These are phyloP conservation scores for Cystofilobasidium capitatum DNA, from an alignment of 768 basidiomycete genomes.

Conservation along the genomic window DNA sequence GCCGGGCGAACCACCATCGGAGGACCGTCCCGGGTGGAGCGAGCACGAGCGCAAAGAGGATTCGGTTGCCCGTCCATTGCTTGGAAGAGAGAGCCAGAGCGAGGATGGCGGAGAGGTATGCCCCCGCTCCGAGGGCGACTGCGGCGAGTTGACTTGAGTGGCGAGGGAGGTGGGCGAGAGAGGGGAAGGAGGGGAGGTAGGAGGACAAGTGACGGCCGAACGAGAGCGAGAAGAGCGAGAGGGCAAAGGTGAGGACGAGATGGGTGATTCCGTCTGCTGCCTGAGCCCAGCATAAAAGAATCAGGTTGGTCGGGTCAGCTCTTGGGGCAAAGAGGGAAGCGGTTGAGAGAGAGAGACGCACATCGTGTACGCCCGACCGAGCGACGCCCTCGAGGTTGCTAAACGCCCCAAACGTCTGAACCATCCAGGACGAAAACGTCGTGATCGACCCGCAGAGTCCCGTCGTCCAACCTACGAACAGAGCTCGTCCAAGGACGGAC, in stretches of 20 bases:
- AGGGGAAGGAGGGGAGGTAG: constrained; percentile 34
- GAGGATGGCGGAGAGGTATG: constrained; percentile 66
- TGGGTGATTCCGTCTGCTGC: constrained; percentile 78
- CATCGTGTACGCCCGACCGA: constrained; percentile 57
- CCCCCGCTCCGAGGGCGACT: constrained; percentile 48
- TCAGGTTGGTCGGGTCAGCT: not conserved
- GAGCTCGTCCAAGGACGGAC: constrained; percentile 46
- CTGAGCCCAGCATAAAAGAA: constrained; percentile 43
- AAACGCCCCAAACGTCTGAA: constrained; percentile 79
- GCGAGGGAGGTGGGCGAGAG: constrained; percentile 28
- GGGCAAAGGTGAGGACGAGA: constrained; percentile 63
- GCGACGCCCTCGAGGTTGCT: constrained; percentile 49
- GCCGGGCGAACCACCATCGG: constrained; percentile 63
- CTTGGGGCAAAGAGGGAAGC: not conserved
- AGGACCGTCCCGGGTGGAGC: constrained; percentile 79
- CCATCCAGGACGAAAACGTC: constrained; percentile 92
- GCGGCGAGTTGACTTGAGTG: not conserved
- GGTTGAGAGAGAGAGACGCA: constrained; percentile 42
- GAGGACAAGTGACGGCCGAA: constrained; percentile 61
- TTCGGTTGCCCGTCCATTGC: constrained; percentile 56
- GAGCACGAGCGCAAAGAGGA: constrained; percentile 78
- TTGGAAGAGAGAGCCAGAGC: constrained; percentile 63
- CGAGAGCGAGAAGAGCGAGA: constrained; percentile 64
- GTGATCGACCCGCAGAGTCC: constrained; percentile 89
- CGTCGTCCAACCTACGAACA: constrained; percentile 21